phyloP scores from a whole-genome alignment of 495 filamentous ascomycete genomes.

The Lophiostoma macrostomum region DNA sequence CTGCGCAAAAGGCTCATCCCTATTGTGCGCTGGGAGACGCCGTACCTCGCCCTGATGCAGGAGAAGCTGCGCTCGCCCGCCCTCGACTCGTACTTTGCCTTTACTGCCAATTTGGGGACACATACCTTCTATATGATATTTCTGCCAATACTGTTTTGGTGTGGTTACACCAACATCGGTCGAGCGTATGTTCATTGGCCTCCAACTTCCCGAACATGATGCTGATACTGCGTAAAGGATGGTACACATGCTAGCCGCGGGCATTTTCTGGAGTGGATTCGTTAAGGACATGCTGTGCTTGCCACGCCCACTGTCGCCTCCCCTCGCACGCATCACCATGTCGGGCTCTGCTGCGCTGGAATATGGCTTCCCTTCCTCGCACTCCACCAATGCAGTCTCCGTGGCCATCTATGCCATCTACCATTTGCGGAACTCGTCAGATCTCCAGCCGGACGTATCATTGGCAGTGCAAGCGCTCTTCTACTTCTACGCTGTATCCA shows the following conservation, averaged over 20 bases:
- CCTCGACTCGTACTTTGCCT: slow-evolving; percentile 92
- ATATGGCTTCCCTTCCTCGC: slow-evolving; percentile 95
- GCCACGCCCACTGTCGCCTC: slow-evolving; percentile 90
- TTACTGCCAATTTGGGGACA: slow-evolving; percentile 94
- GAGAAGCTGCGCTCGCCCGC: slow-evolving; percentile 58
- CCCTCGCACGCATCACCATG: slow-evolving; percentile 92
- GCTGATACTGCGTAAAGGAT: slow-evolving; percentile 51
- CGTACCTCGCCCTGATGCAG: slow-evolving; percentile 85
- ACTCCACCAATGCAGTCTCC: slow-evolving; percentile 94
- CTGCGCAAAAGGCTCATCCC: slow-evolving; percentile 79
- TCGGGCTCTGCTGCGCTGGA: slow-evolving; percentile 91
- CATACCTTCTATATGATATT: slow-evolving; percentile 98
- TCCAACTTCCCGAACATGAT: background rate
- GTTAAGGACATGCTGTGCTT: slow-evolving; percentile 92
- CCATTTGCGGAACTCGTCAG: slow-evolving; percentile 56
- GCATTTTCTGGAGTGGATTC: slow-evolving; percentile 91
- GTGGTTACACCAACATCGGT: slow-evolving; percentile 74
- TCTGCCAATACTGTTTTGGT: slow-evolving; percentile 93
- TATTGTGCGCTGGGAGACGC: slow-evolving; percentile 90
- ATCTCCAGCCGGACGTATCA: slow-evolving; percentile 46
- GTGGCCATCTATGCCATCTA: slow-evolving; percentile 81
- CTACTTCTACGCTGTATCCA: slow-evolving; percentile 85
- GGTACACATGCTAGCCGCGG: slow-evolving; percentile 80
- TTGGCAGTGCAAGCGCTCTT: slow-evolving; percentile 61
- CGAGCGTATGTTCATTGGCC: slow-evolving; percentile 63